phyloP scores from a whole-genome alignment of 495 filamentous ascomycete species.

The Aspergillus sparsus region DNA sequence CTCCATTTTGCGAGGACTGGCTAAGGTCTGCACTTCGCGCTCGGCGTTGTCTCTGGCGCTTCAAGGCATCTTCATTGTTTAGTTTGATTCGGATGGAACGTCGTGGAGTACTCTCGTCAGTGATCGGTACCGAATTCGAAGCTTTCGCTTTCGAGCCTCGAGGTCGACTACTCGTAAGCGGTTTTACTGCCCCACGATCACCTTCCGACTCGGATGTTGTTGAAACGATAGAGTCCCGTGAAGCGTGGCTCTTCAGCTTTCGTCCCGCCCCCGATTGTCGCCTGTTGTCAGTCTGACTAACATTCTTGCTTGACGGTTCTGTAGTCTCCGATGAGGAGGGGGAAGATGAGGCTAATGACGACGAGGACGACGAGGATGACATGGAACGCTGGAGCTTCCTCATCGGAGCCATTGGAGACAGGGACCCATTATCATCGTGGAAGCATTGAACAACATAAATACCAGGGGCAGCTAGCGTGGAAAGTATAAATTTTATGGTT shows the following conservation, averaged over 20 bases:
- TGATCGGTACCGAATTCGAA: slow-evolving; percentile 31
- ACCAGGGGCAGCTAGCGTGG: slow-evolving; percentile 73
- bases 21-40: slow-evolving; percentile 38
- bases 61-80: slow-evolving; percentile 70
- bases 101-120: slow-evolving; percentile 67
- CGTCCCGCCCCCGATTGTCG: slow-evolving; percentile 41
- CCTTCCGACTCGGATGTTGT: slow-evolving; percentile 53
- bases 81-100: slow-evolving; percentile 90
- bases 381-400: slow-evolving; percentile 56
- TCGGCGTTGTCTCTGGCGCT: slow-evolving; percentile 55
- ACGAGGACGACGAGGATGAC: slow-evolving; percentile 23
- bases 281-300: slow-evolving; percentile 30
- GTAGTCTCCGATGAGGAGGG: slow-evolving; percentile 18
- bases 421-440: slow-evolving; percentile 75
- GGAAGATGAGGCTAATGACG: neutral
- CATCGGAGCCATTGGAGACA: slow-evolving; percentile 67
- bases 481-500: slow-evolving; percentile 72
- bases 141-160: slow-evolving; percentile 58
- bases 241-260: slow-evolving; percentile 37
- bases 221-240: slow-evolving; percentile 44
- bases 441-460: slow-evolving; percentile 79
- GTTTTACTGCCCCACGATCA: slow-evolving; percentile 34
- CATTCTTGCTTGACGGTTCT: slow-evolving; percentile 32
- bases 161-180: slow-evolving; percentile 29
- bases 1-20: slow-evolving; percentile 34